phyloP scores from a whole-genome alignment of 2,329 filamentous ascomycete species.

The Arthroderma sp. region DNA sequence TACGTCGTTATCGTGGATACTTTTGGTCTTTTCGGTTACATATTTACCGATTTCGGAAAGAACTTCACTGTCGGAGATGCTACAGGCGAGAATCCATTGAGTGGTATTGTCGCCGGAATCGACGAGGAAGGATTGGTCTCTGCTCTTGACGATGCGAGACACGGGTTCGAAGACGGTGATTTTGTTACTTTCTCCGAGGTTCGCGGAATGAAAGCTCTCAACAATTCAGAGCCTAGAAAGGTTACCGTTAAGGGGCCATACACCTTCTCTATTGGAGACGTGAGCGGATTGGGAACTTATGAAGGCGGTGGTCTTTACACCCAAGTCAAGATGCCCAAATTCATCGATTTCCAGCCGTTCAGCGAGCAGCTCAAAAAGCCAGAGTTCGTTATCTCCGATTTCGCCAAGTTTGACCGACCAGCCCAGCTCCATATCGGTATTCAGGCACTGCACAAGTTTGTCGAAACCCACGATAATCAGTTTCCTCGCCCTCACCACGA shows the following conservation, averaged over 20 bases:
- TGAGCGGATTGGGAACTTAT: constrained; percentile 76
- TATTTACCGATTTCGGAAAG: constrained; percentile 95
- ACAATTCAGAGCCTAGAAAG: constrained; percentile 72
- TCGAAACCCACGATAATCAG: constrained; percentile 55
- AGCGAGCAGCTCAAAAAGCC: constrained; percentile 69
- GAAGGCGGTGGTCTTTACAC: constrained; percentile 77
- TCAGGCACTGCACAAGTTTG: constrained; percentile 82
- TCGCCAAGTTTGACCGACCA: constrained; percentile 93
- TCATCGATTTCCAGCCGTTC: constrained; percentile 76
- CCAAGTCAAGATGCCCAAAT: constrained; percentile 98
- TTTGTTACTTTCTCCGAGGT: constrained; percentile 91
- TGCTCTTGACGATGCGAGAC: constrained; percentile 83
- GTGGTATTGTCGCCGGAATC: constrained; percentile 80
- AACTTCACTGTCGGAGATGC: constrained; percentile 84
- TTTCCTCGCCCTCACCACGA: constrained; percentile 76
- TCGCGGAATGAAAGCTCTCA: constrained; percentile 81
- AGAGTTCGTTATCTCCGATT: constrained; percentile 84
- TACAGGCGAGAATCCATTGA: constrained; percentile 77
- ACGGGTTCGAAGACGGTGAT: constrained; percentile 92
- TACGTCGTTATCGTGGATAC: constrained; percentile 80
- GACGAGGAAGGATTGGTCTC: constrained; percentile 84
- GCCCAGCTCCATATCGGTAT: constrained; percentile 84
- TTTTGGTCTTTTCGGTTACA: constrained; percentile 83
- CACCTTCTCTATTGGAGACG: constrained; percentile 92
- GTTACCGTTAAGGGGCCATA: constrained; percentile 92